Percentiles rank a stretch among this genome's conserved stretches.
These are phyloP conservation scores for Exophiala sideris DNA, from an alignment of 2,329 filamentous ascomycete species.

Conservation along the genomic window DNA sequence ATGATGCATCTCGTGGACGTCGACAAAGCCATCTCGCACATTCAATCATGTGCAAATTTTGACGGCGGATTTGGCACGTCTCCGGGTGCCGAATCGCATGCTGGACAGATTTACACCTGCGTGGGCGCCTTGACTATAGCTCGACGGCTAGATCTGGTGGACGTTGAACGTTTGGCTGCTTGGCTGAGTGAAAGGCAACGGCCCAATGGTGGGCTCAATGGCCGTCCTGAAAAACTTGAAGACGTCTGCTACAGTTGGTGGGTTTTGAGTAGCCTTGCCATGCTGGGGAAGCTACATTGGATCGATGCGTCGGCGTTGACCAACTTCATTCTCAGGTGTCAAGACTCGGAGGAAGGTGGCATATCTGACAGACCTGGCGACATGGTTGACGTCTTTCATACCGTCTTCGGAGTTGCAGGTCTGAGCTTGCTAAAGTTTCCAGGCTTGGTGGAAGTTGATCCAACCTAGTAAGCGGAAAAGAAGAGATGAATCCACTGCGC, in stretches of 20 bases:
- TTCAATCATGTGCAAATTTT: conserved; percentile 83
- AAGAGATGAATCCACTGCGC: conserved; percentile 1
- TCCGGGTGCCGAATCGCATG: conserved; percentile 89
- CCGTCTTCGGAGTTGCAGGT: conserved; percentile 81
- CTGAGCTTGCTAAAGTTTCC: conserved; percentile 78
- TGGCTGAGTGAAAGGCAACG: conserved; percentile 95
- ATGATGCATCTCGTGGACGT: conserved; percentile 73
- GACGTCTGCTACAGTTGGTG: conserved; percentile 99
- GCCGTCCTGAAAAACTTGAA: conserved; percentile 88
- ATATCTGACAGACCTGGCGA: conserved; percentile 87
- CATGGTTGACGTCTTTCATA: conserved; percentile 97
- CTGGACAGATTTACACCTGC: conserved; percentile 94
- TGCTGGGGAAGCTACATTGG: conserved; percentile 87
- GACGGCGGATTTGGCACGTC: conserved; percentile 90
- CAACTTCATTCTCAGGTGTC: conserved; percentile 79
- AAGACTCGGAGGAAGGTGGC: conserved; percentile 80
- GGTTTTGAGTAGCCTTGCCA: conserved; percentile 87
- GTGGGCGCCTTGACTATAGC: conserved; percentile 83
- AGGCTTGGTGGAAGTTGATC: conserved; percentile 75
- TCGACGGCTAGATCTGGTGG: conserved; percentile 73
- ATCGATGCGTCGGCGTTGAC: conserved; percentile 79
- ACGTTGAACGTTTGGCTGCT: conserved; percentile 74
- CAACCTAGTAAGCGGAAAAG: conserved; percentile 67
- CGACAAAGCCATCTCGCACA: conserved; percentile 72
- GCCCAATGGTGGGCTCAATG: conserved; percentile 83